phyloP scores from a whole-genome alignment of 257 asterid genomes.

The Leptodermis oblonga region DNA sequence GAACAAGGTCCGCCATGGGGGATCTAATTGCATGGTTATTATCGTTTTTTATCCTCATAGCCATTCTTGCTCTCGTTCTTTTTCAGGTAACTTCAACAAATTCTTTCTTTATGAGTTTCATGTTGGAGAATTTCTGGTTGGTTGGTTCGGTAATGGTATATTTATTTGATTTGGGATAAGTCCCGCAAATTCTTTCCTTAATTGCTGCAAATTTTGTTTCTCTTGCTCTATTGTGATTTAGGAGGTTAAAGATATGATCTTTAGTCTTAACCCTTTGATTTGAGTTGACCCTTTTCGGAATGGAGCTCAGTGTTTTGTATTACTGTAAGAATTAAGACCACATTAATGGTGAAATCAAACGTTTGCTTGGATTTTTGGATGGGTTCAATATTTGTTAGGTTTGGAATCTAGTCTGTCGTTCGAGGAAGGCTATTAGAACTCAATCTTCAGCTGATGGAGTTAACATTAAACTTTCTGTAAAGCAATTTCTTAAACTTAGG shows the following conservation, averaged over 20 bases:
- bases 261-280: not conserved
- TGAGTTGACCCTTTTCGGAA: not conserved
- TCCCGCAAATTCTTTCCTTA: not conserved
- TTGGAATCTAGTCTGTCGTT: not conserved
- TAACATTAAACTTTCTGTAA: not conserved
- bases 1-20: slow-evolving; percentile 35
- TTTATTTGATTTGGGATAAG: not conserved
- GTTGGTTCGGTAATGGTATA: not conserved
- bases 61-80: slow-evolving; percentile 49
- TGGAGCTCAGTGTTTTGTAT: not conserved
- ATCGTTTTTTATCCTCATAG: slow-evolving; percentile 60
- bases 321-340: not conserved
- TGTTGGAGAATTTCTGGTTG: not conserved
- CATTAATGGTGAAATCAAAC: not conserved
- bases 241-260: slow-evolving; percentile 7
- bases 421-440: too few relatives aligned
- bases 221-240: slow-evolving; percentile 1
- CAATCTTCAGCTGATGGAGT: not conserved
- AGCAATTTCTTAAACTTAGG: not conserved
- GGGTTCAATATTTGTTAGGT: not conserved
- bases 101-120: not conserved
- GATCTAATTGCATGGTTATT: slow-evolving; percentile 69
- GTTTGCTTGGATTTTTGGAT: not conserved
- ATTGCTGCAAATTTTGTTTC: not conserved
- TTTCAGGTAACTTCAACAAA: slow-evolving; percentile 49